Conservation (phyloP, 257 asterid genomes). For the Nemophila menziesii region DNA sequence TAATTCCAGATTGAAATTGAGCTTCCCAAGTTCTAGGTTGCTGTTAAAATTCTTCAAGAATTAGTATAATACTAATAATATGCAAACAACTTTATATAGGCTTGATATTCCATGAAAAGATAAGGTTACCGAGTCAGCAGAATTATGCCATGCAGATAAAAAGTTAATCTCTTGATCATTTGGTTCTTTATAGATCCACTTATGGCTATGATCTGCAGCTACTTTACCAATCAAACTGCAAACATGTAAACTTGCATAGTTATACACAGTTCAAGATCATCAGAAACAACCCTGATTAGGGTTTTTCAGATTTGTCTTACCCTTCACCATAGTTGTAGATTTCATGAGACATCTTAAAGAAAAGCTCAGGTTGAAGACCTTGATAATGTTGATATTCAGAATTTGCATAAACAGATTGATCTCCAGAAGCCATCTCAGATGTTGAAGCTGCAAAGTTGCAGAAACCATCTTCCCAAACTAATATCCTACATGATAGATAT, state of each 20-base stretch:
- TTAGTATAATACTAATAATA: background rate
- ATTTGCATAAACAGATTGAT: slow-evolving; percentile 29
- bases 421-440: slow-evolving; percentile 35
- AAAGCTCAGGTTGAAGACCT: slow-evolving; percentile 88
- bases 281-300: background rate
- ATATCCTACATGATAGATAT: slow-evolving; percentile 37
- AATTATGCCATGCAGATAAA: slow-evolving; percentile 97
- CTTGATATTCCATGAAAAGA: background rate
- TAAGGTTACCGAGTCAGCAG: slow-evolving; percentile 80
- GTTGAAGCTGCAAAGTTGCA: slow-evolving; percentile 91
- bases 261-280: background rate
- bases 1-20: slow-evolving; percentile 90
- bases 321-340: slow-evolving; percentile 99
- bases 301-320: slow-evolving; percentile 19
- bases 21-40: slow-evolving; percentile 99
- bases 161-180: slow-evolving; percentile 89
- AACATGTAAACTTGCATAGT: background rate
- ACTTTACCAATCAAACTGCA: slow-evolving; percentile 89
- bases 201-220: slow-evolving; percentile 97
- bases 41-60: slow-evolving; percentile 28
- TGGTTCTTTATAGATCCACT: slow-evolving; percentile 93
- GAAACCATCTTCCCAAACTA: slow-evolving; percentile 99
- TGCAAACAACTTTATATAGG: background rate
- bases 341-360: slow-evolving; percentile 99
- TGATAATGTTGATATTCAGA: slow-evolving; percentile 50